Evolutionary conservation across 176 grass and related monocot species (phyloP), one percentile per base, ranked within the genome.

Genomic region (Cenchrus americanus): DNA sequence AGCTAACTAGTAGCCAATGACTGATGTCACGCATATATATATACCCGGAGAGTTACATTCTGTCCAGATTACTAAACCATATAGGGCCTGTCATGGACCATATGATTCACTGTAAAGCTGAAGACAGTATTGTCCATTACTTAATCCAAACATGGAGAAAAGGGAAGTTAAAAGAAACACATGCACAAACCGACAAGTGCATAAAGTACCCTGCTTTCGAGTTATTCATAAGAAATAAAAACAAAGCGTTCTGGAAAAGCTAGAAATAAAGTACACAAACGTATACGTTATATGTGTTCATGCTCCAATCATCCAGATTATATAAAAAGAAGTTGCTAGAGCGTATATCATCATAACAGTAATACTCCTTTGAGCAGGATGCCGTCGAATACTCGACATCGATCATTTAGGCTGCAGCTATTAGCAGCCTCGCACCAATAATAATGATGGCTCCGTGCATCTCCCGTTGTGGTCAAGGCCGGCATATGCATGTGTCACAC

Each of bases 81-180:
- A 4, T 37, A 37, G 34, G 40, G 66, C 10, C 13, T 69, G 40
- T 23, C 41, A 23, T 7, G 40, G 19, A 21, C 66, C 40, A 19
- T 30, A 30, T 43, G 66, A 10, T 69, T 68, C 42, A 46, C 66
- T 69, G 67, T 47, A 70, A 70, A 70, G 67, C 21, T 70, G 67
- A 70, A 47, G 67, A n/a, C 13, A 68, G 65, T 14, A 23, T 46
- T 22, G 12, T 47, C 42, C 66, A 70, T 23, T 47, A 22, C 41
- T 70, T 47, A 43, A 69, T 12, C n/a, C 14, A 5, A 43, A 7
- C 66, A 69, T 46, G 7, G 21, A n/a, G n/a, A 23, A 46, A 10
- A 2, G 7, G 1, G 0, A 46, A 14, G 3, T 2, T n/a, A n/a
- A 9, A 7, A 37, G 40, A 13, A 22, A 70, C 68, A 26, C 12